These are phyloP conservation scores for Penicillium verrucosum DNA, from an alignment of 2,329 filamentous ascomycete genomes.

Conservation along the genomic window DNA sequence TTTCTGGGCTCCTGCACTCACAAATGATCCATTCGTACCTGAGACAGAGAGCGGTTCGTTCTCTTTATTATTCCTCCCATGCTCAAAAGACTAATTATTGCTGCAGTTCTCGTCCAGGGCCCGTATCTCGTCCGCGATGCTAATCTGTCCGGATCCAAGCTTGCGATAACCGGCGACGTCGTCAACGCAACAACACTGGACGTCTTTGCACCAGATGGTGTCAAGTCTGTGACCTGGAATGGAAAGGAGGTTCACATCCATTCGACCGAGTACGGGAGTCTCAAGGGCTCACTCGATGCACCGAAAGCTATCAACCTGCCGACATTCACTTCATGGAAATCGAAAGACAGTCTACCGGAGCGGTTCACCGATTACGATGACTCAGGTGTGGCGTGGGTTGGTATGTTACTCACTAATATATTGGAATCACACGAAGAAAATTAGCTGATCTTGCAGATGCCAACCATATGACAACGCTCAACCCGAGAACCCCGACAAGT, in stretches of 20 bases:
- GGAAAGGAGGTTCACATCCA: conserved; percentile 36
- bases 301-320: conserved; percentile 33
- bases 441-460: conserved; percentile 27
- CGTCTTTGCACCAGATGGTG: conserved; percentile 48
- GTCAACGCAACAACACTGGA: conserved; percentile 43
- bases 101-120: conserved; percentile 50
- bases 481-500: conserved; percentile 43
- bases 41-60: conserved; percentile 46
- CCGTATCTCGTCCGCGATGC: conserved; percentile 53
- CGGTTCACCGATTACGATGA: conserved; percentile 42
- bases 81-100: background rate
- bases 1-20: conserved; percentile 56
- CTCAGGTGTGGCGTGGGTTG: conserved; percentile 36
- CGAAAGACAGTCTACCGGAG: conserved; percentile 47
- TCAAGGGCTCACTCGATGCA: conserved; percentile 34
- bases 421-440: too few species aligned
- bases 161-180: conserved; percentile 48
- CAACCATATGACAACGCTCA: conserved; percentile 42
- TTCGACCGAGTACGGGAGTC: conserved; percentile 40
- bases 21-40: conserved; percentile 46
- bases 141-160: conserved; percentile 33
- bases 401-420: conserved; percentile 18
- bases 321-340: conserved; percentile 38
- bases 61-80: accelerated
- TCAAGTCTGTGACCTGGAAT: conserved; percentile 53